A percentile compares a stretch with the other conserved stretches of the same genome.
These are phyloP conservation scores for Coffea canephora DNA, from an alignment of 257 asterid species.

Conservation along the genomic window DNA sequence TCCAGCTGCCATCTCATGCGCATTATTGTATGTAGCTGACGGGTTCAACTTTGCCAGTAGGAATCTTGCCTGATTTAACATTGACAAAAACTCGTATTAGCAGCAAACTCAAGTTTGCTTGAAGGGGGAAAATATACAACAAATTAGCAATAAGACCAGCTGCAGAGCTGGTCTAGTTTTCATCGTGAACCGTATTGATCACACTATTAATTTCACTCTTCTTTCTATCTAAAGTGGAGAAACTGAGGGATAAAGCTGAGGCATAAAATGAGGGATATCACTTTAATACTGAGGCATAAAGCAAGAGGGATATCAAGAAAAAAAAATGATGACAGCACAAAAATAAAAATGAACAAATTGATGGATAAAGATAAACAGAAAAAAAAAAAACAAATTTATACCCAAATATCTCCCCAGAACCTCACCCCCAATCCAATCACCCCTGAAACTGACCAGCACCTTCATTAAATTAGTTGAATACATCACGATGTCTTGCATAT, in stretches of 20 bases:
- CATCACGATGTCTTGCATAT: background rate
- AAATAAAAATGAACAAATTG: background rate
- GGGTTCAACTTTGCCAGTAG: conserved; percentile 96
- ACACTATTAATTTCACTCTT: background rate
- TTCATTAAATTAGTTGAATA: background rate
- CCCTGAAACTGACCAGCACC: background rate
- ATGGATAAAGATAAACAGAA: background rate
- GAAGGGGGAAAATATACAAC: background rate
- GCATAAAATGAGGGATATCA: background rate
- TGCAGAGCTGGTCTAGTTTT: background rate
- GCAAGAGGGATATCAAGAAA: too few species aligned
- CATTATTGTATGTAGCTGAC: conserved; percentile 85
- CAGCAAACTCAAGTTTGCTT: background rate
- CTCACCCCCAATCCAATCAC: background rate
- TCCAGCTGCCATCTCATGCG: conserved; percentile 80
- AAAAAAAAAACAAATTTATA: too few species aligned
- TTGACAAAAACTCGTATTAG: conserved; percentile 7
- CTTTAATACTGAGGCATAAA: too few species aligned
- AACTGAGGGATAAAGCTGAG: too few species aligned
- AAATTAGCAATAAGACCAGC: background rate
- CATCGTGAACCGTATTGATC: background rate
- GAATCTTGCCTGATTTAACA: conserved; percentile 78
- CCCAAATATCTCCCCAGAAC: background rate
- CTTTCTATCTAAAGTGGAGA: background rate
- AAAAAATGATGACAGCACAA: too few species aligned